Base-by-base conservation (phyloP, 1,284 basidiomycete species). In the Ustilago nuda region DNA sequence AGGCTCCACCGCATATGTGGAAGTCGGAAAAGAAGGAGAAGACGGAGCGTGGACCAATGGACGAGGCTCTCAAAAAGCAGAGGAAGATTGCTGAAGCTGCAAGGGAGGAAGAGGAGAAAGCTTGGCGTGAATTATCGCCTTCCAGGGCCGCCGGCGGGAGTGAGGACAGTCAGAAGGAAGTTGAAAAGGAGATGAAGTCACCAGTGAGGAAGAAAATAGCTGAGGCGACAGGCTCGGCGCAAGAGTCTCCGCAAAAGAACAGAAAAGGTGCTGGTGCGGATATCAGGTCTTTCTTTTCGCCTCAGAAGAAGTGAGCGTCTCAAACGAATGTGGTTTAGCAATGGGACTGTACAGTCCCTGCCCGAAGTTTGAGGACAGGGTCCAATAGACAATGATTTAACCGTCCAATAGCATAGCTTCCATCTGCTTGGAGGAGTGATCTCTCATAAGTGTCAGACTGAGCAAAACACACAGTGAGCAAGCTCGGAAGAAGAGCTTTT, bases 231-330 rank as follows among this genome's bases (percentile, higher is more conserved):
- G 46, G 53, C 5, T 36, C 57, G 19, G 12, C 17, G 17, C 37
- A 19, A 37, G 30, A 6, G 11, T 50, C 48, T 12, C 27, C 48
- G 9, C 11, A 27, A 33, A 35, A 46, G 39, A 48, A 43, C 11
- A 56, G 48, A 9, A 55, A 56, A 50, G 51, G 33, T 4, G 53
- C 56, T n/a, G 68, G 62, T 4, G 27, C 50, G 15, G 72, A 74
- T 33, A 75, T 75, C 11, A 50, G 72, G 17, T 46, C 72, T 9
- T 75, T 75, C 43, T 75, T 75, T 51, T 70, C 66, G 1, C 67
- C 68, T 32, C 52, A 65, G 17, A 72, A 60, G 39, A 45, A 41
- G 8, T 23, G 19, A 41, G 23, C 23, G 9, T 43, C 9, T 23
- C 8, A 9, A 37, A 37, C 35, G 13, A 27, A 27, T 27, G 23